Conservation (phyloP, 2,329 filamentous ascomycete genomes). For the Fusarium ramigenum region DNA sequence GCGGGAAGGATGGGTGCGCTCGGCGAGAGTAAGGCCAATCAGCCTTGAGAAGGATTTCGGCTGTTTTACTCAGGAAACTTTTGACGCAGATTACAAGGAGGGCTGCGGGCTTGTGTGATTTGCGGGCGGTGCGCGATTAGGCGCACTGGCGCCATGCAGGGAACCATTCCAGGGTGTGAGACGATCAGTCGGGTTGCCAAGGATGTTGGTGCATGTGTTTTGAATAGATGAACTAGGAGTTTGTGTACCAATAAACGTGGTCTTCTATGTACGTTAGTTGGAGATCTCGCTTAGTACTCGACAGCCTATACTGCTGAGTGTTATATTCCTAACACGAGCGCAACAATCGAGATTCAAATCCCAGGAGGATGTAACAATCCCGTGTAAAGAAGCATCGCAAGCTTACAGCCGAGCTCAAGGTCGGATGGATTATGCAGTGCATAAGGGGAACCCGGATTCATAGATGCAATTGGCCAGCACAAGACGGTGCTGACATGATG, state of each 20-base stretch:
- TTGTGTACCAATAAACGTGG: neutral
- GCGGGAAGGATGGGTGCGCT: constrained; percentile 14
- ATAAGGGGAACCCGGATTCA: neutral
- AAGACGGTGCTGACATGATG: constrained; percentile 8
- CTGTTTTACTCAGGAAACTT: constrained; percentile 11
- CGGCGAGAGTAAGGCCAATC: constrained; percentile 20
- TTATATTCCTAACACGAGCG: neutral
- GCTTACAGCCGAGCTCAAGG: constrained; percentile 1
- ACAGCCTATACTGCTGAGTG: neutral
- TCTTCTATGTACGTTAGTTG: neutral
- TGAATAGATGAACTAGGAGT: neutral
- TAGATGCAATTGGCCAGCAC: constrained; percentile 5
- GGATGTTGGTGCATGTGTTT: constrained; percentile 7
- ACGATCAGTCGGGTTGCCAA: constrained; percentile 22
- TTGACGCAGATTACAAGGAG: constrained; percentile 28
- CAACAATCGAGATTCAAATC: neutral
- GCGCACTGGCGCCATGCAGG: constrained; percentile 40
- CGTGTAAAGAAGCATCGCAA: neutral
- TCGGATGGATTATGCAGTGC: neutral
- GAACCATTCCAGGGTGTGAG: constrained; percentile 21
- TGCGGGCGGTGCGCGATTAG: constrained; percentile 40
- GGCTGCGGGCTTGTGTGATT: constrained; percentile 32
- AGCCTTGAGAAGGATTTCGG: constrained; percentile 14
- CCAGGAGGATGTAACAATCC: constrained; percentile 16
- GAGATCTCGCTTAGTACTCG: neutral